A percentile compares a stretch with the other conserved stretches of the same genome.
Evolutionary conservation across 768 basidiomycete species (phyloP).

Genomic region (Tulasnella sp.): DNA sequence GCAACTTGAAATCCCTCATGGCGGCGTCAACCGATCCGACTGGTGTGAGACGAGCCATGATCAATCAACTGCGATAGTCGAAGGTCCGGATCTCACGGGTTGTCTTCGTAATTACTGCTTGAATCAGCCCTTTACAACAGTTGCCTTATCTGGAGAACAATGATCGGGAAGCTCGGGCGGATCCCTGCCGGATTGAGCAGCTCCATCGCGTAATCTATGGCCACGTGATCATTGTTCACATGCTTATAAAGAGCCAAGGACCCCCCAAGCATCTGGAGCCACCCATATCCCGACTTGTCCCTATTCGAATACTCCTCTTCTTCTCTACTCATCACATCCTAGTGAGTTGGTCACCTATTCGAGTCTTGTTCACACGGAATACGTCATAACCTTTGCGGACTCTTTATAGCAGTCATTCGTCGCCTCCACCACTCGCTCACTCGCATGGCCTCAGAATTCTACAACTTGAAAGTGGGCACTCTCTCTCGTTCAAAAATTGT

Average conservation of each 20-base stretch:
- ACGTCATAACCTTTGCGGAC: background rate
- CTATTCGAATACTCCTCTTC: background rate
- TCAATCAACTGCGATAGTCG: background rate
- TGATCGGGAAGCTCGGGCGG: background rate
- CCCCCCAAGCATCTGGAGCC: background rate
- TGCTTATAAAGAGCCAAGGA: background rate
- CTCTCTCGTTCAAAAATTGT: background rate
- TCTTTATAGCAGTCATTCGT: background rate
- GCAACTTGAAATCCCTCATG: background rate
- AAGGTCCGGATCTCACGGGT: background rate
- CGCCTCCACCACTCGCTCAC: background rate
- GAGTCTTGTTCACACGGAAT: background rate
- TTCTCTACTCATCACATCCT: background rate
- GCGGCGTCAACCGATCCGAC: background rate
- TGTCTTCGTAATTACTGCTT: background rate
- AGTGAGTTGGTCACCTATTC: background rate
- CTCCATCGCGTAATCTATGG: background rate
- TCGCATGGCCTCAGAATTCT: slow-evolving; percentile 46
- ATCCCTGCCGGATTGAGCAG: background rate
- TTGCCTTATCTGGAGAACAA: background rate
- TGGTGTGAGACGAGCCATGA: background rate
- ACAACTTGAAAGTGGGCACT: slow-evolving; percentile 53
- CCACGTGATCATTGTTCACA: slow-evolving; percentile 14
- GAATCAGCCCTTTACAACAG: background rate
- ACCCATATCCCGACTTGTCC: background rate